A percentile compares a stretch with the other conserved stretches of the same genome.
phyloP scores from a whole-genome alignment of 768 basidiomycete genomes.

The Boletus edulis region DNA sequence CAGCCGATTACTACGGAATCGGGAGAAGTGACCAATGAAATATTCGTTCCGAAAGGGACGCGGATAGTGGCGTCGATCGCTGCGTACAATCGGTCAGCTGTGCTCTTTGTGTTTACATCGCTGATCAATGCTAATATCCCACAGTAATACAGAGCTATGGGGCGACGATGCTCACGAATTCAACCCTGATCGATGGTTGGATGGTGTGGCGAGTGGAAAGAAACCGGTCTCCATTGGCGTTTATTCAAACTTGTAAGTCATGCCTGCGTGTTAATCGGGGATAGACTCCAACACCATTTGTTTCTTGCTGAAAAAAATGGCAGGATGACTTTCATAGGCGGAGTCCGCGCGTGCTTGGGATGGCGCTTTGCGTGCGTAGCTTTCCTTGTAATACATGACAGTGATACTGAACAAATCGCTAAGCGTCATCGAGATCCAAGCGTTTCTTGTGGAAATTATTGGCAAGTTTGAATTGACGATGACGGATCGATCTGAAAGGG shows the following conservation, averaged over 20 bases:
- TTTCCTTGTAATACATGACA: background rate
- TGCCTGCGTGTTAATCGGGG: background rate
- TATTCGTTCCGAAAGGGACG: slow-evolving; percentile 50
- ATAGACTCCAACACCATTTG: background rate
- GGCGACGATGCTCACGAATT: slow-evolving; percentile 32
- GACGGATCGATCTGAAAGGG: slow-evolving; percentile 26
- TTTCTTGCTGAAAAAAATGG: background rate
- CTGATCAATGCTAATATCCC: background rate
- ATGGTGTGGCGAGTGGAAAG: slow-evolving; percentile 15
- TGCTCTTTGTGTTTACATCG: no score
- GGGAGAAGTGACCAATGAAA: slow-evolving; percentile 41
- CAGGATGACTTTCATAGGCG: slow-evolving; percentile 31
- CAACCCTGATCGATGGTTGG: slow-evolving; percentile 29
- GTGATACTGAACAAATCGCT: background rate
- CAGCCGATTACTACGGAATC: slow-evolving; percentile 46
- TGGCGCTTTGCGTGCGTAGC: slow-evolving; percentile 32
- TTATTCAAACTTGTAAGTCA: slow-evolving; percentile 28
- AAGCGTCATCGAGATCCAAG: slow-evolving; percentile 51
- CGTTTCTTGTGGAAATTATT: slow-evolving; percentile 56
- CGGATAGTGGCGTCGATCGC: slow-evolving; percentile 52
- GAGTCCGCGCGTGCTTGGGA: slow-evolving; percentile 26
- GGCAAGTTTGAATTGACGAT: slow-evolving; percentile 49
- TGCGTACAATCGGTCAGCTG: slow-evolving; percentile 51
- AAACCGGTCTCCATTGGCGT: slow-evolving; percentile 24
- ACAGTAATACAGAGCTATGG: slow-evolving; percentile 30